These are phyloP conservation scores for Lactuca saligna DNA, from an alignment of 129 eudicot genomes.

Conservation along the genomic window DNA sequence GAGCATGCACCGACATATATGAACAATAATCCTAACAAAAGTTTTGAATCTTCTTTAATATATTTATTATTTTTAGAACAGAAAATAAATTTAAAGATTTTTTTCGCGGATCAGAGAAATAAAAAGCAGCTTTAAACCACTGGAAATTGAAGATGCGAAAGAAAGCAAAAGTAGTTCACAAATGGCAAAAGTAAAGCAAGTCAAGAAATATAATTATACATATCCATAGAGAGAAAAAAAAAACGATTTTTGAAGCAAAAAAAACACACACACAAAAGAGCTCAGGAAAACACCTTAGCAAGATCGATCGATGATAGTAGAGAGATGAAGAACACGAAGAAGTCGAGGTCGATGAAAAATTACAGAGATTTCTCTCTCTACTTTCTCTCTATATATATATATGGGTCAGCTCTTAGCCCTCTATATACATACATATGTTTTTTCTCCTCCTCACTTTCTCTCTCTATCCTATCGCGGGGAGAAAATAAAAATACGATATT, in stretches of 20 bases:
- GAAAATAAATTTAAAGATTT: conserved; percentile 22
- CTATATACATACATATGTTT: conserved; percentile 6
- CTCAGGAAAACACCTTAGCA: conserved; percentile 25
- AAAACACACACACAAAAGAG: conserved; percentile 13
- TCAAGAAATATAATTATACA: conserved; percentile 27
- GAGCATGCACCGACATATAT: conserved; percentile 62
- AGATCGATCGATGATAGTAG: conserved; percentile 42
- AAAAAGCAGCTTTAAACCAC: conserved; percentile 58
- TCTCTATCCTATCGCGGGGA: conserved; percentile 58
- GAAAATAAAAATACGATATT: conserved; percentile 41
- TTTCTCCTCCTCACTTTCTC: conserved; percentile 42
- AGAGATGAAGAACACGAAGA: conserved; percentile 39
- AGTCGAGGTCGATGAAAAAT: conserved; percentile 15
- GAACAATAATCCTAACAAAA: conserved; percentile 11
- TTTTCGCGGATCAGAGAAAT: conserved; percentile 47
- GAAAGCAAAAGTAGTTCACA: conserved; percentile 31
- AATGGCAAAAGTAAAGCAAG: conserved; percentile 41
- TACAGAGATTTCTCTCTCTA: conserved; percentile 30
- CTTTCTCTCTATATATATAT: conserved; percentile 27
- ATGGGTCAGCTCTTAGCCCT: conserved; percentile 26
- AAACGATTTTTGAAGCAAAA: background rate
- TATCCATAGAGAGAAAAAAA: background rate
- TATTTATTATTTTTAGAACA: background rate
- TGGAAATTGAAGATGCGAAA: conserved; percentile 58
- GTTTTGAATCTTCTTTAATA: background rate